A percentile compares a stretch with the other conserved stretches of the same genome.
phyloP scores from a whole-genome alignment of 352 stramenopile species.

The Thalassiosira exigua region DNA sequence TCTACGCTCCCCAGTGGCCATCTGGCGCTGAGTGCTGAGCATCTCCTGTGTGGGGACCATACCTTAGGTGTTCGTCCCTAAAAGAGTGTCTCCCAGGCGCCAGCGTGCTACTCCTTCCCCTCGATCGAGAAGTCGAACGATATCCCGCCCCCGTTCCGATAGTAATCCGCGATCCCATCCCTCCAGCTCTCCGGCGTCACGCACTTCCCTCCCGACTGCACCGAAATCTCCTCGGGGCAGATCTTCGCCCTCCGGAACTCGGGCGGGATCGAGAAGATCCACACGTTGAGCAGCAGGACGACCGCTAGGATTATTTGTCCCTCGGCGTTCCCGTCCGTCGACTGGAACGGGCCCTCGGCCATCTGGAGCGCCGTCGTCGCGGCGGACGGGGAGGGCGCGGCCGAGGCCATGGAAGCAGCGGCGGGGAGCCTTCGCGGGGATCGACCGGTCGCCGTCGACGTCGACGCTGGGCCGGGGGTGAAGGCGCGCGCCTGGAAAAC shows the following conservation, averaged over 20 bases:
- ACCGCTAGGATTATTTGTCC: slow-evolving; percentile 49
- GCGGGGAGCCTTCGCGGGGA: too few relatives aligned
- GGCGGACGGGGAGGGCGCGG: too few relatives aligned
- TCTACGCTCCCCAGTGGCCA: too few relatives aligned
- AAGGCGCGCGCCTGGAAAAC: too few relatives aligned
- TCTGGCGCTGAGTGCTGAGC: too few relatives aligned
- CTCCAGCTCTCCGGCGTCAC: slow-evolving; percentile 58
- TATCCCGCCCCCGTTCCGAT: slow-evolving; percentile 68
- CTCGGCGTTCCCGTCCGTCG: slow-evolving; percentile 28
- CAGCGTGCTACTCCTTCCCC: slow-evolving; percentile 36
- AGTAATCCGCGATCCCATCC: slow-evolving; percentile 65
- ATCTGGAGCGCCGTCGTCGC: slow-evolving; percentile 24
- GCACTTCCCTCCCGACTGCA: slow-evolving; percentile 56
- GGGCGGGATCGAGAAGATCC: slow-evolving; percentile 70
- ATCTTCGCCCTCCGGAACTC: slow-evolving; percentile 72
- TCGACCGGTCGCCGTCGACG: too few relatives aligned
- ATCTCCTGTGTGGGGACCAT: too few relatives aligned
- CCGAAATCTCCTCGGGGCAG: slow-evolving; percentile 51
- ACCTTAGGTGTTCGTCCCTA: too few relatives aligned
- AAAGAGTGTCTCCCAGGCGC: too few relatives aligned
- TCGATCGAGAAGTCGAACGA: slow-evolving; percentile 78
- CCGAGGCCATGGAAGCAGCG: too few relatives aligned
- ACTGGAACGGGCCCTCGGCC: slow-evolving; percentile 10
- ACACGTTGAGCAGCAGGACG: slow-evolving; percentile 56
- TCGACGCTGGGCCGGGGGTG: too few relatives aligned